Evolutionary conservation across 345 rosid genomes (phyloP), one percentile per base, ranked within the genome.

Genomic region (Sisymbrium irio): DNA sequence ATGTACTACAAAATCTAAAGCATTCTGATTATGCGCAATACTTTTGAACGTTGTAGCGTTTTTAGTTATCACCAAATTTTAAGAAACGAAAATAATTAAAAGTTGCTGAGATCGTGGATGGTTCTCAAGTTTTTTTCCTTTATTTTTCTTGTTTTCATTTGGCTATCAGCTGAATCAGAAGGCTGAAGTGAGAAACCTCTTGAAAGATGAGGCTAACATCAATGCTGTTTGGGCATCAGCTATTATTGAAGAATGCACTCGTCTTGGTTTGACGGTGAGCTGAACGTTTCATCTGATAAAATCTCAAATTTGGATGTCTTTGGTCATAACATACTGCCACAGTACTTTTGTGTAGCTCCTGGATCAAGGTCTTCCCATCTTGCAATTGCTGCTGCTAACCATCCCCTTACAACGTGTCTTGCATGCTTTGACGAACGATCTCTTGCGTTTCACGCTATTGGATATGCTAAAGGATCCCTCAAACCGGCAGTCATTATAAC

Each of bases 311-410:
- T 69, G 72, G 27, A 58, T 65, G 32, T 50, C 19, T 60, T 69
- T 63, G 75, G 81, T 91, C 74, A 85, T 55, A 67, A 64, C 69
- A 77, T 68, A 69, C 70, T 53, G 35, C 73, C 82, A 72, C 86
- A 91, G 98, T 91, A 89, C 68, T 91, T 94, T 74, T 94, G 98
- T 82, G 77, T 94, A 77, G 98, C 97, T 64, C 97, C 98, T 54
- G 98, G 98, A 72, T 94, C 97, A 27, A 88, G 98, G 78, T 94
- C 98, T 70, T 87, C 97, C 47, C 98, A 90, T 22, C 94, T 94
- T 76, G 96, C 97, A 22, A 81, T 91, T 49, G 96, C 98, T 77
- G 98, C 98, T 81, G 84, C 97, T 19, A 60, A 75, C 67, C 98
- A 94, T 84, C 90, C 91, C 54, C 81, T 84, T 49, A 76, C 80